phyloP scores from a whole-genome alignment of 2,329 filamentous ascomycete genomes.

The Sclerotinia sclerotiorum region DNA sequence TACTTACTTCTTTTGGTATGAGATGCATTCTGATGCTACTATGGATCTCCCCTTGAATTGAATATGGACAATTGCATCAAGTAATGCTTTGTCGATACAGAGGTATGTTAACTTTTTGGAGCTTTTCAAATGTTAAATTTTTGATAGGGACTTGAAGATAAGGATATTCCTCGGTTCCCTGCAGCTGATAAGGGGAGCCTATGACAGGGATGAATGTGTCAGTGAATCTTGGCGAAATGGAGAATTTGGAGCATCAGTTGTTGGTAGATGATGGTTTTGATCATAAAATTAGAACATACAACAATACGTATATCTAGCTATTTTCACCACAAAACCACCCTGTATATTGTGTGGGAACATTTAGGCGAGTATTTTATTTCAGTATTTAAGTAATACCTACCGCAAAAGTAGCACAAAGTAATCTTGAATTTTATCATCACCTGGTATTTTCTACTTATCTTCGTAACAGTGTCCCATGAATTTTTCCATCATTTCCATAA shows the following conservation, averaged over 20 bases:
- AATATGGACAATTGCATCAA: constrained; percentile 14
- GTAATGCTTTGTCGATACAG: neutral
- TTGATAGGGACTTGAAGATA: constrained; percentile 3
- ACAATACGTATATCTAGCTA: no score
- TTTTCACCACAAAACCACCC: no score
- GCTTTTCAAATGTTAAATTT: neutral
- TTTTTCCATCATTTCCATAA: neutral
- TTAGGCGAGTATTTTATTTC: neutral
- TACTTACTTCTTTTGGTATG: constrained; percentile 50
- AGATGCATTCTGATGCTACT: constrained; percentile 46
- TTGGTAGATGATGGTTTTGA: neutral
- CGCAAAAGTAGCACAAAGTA: neutral
- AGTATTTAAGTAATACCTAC: neutral
- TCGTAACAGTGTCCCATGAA: neutral
- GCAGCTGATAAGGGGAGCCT: constrained; percentile 1
- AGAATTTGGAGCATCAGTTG: neutral
- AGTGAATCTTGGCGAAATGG: neutral
- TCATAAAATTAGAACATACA: no score
- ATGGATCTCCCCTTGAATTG: neutral
- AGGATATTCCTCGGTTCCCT: neutral
- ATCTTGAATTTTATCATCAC: neutral
- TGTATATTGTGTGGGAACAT: no score
- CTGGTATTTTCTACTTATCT: neutral
- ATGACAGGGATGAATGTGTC: constrained; percentile 20
- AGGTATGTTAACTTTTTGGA: neutral